These are phyloP conservation scores for Azolla pinnata DNA, from an alignment of 75 land plant species.

Conservation along the genomic window DNA sequence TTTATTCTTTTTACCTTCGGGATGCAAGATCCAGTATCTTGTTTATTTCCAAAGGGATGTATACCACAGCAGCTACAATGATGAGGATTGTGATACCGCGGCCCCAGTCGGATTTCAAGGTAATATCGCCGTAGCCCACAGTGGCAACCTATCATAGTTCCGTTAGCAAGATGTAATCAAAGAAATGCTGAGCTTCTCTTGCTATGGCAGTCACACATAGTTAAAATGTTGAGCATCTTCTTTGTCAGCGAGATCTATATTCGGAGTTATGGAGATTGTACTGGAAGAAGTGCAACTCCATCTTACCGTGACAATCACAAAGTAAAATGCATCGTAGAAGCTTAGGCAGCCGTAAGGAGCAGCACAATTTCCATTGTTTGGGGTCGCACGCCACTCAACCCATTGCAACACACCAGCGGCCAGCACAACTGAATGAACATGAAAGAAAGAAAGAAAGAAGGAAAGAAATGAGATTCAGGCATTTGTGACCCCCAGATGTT, in stretches of 20 bases:
- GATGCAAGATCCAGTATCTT: conserved; percentile 41
- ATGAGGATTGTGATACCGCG: conserved; percentile 20
- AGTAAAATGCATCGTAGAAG: conserved; percentile 41
- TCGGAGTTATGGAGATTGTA: too few relatives aligned
- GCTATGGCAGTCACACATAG: too few relatives aligned
- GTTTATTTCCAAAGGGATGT: conserved; percentile 34
- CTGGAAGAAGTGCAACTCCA: too few relatives aligned
- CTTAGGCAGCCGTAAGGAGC: conserved; percentile 27
- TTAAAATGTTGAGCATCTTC: too few relatives aligned
- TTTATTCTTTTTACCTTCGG: too few relatives aligned
- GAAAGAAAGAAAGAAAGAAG: too few relatives aligned
- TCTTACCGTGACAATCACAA: conserved; percentile 39
- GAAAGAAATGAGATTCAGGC: too few relatives aligned
- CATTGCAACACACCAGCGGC: conserved; percentile 43
- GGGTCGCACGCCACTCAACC: conserved; percentile 35
- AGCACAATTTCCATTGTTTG: conserved; percentile 27
- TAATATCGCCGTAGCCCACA: conserved; percentile 42
- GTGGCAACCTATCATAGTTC: conserved; percentile 32
- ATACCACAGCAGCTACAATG: conserved; percentile 29
- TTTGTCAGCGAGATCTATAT: too few relatives aligned
- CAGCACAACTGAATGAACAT: conserved; percentile 25
- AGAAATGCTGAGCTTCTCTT: too few relatives aligned
- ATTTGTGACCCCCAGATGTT: too few relatives aligned
- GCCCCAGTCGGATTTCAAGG: conserved; percentile 33
- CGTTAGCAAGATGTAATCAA: too few relatives aligned